A percentile compares a stretch with the other conserved stretches of the same genome.
Evolutionary conservation across 192 early-diverging fungal species (phyloP).

Genomic region (Backusella parvicylindrica): DNA sequence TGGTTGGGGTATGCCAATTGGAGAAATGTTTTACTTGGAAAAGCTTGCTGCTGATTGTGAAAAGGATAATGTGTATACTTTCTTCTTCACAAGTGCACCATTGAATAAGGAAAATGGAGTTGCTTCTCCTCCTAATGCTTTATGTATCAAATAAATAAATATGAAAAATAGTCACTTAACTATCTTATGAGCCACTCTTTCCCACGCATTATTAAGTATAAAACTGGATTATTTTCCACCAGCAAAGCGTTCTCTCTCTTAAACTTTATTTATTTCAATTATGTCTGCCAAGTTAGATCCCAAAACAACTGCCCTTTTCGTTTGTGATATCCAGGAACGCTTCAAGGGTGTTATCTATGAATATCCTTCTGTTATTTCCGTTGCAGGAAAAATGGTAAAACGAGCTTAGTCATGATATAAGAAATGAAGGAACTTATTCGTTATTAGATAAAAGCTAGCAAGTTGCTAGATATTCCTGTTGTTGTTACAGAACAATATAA

Average conservation of each 20-base stretch:
- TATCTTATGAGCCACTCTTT: not conserved
- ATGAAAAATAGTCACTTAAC: not conserved
- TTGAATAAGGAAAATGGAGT: slow-evolving; percentile 29
- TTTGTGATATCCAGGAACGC: slow-evolving; percentile 92
- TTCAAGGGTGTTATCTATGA: slow-evolving; percentile 77
- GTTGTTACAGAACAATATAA: slow-evolving; percentile 91
- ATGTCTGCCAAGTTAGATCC: slow-evolving; percentile 47
- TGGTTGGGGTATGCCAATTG: slow-evolving; percentile 33
- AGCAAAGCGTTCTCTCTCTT: not conserved
- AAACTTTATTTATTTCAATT: not conserved
- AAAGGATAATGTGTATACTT: slow-evolving; percentile 25
- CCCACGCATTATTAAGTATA: not conserved
- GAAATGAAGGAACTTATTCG: not conserved
- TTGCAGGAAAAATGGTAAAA: slow-evolving; percentile 87
- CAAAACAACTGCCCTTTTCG: slow-evolving; percentile 76
- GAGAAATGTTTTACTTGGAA: slow-evolving; percentile 31
- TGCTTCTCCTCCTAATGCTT: slow-evolving; percentile 30
- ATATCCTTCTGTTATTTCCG: slow-evolving; percentile 76
- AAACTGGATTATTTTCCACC: not conserved
- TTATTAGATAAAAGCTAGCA: slow-evolving; percentile 61
- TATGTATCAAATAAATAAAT: slow-evolving; percentile 32
- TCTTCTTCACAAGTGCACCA: slow-evolving; percentile 31
- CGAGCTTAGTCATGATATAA: not conserved
- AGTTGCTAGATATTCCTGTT: slow-evolving; percentile 76
- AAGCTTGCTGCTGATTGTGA: slow-evolving; percentile 20